Conservation (phyloP, 2,329 filamentous ascomycete species). For the Colletotrichum sp. region DNA sequence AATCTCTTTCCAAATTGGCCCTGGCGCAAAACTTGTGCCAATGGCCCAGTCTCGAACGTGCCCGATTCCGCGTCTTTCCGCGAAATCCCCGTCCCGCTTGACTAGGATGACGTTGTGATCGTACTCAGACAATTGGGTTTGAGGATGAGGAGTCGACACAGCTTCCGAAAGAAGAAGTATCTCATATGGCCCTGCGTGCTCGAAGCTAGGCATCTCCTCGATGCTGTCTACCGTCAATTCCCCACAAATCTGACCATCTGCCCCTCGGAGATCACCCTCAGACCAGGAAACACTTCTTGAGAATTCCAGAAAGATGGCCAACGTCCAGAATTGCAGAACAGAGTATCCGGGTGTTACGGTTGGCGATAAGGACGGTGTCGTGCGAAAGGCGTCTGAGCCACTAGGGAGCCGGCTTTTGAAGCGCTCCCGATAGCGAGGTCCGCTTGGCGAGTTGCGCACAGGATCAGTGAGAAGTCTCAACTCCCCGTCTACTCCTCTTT, state of each 20-base stretch:
- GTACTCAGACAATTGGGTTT: neutral
- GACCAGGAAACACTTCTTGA: neutral
- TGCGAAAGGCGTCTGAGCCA: neutral
- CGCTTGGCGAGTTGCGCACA: neutral
- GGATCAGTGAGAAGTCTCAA: neutral
- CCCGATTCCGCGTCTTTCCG: neutral
- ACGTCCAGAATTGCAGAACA: neutral
- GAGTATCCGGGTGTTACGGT: neutral
- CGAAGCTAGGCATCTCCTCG: neutral
- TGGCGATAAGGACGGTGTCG: neutral
- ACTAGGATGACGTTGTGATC: neutral
- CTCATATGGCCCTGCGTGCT: neutral
- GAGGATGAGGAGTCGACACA: neutral
- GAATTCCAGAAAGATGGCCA: neutral
- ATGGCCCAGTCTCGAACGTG: neutral
- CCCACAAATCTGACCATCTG: neutral
- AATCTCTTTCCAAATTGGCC: neutral
- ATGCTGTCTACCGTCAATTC: neutral
- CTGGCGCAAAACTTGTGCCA: neutral
- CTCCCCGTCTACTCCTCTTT: accelerated
- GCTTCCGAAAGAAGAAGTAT: neutral
- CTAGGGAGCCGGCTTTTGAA: accelerated
- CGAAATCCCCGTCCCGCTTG: neutral
- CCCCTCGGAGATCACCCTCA: neutral
- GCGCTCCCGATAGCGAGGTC: neutral